These are phyloP conservation scores for Alternaria sp. DNA, from an alignment of 2,329 filamentous ascomycete species.

Conservation along the genomic window DNA sequence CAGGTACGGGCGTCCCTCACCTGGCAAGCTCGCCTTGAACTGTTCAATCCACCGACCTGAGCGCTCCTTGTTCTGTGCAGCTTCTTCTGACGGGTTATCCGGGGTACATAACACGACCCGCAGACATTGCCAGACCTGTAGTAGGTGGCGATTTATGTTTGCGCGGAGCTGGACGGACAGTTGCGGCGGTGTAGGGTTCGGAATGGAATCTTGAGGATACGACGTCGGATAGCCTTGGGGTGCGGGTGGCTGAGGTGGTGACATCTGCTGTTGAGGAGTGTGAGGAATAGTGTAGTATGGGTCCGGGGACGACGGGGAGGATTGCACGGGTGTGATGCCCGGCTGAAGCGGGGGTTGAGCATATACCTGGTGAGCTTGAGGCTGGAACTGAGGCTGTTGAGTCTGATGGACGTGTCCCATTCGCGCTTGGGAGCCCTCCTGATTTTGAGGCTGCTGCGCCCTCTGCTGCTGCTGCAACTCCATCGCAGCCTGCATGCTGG, in stretches of 20 bases:
- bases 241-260: background rate
- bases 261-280: background rate
- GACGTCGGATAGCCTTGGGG: background rate
- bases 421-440: background rate
- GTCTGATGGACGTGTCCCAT: background rate
- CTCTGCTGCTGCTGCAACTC: background rate
- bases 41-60: background rate
- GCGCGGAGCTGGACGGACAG: background rate
- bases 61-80: background rate
- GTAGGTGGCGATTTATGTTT: slow-evolving; percentile 1
- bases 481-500: background rate
- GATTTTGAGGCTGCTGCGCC: background rate
- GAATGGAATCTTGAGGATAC: background rate
- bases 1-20: slow-evolving; percentile 1
- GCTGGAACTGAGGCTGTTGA: background rate
- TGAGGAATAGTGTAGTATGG: background rate
- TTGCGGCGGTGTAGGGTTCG: background rate
- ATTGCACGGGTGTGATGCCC: background rate
- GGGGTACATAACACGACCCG: background rate
- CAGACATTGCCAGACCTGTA: slow-evolving; percentile 1
- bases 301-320: background rate
- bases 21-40: background rate
- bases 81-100: background rate
- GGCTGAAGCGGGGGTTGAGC: background rate
- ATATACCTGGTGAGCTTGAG: background rate